Evolutionary conservation across 768 basidiomycete genomes (phyloP).

Genomic region (Russula earlei): DNA sequence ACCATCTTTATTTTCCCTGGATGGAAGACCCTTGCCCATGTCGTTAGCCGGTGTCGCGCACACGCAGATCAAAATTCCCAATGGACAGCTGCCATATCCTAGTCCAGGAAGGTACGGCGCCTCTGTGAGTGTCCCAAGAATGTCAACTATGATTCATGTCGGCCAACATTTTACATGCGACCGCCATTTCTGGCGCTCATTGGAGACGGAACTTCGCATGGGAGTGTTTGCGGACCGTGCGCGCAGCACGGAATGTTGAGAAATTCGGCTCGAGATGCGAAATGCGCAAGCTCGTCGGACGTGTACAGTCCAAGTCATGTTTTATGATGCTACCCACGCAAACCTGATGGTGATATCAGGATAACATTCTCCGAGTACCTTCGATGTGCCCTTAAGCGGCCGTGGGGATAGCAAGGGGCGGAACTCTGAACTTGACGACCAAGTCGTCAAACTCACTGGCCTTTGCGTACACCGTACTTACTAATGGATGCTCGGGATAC

Average conservation of each 20-base stretch:
- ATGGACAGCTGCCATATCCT: background rate
- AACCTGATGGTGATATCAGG: background rate
- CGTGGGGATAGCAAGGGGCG: constrained; percentile 36
- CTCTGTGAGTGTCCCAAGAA: background rate
- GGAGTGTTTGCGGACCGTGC: background rate
- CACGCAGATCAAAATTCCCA: background rate
- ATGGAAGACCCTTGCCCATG: background rate
- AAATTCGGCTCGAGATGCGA: constrained; percentile 2
- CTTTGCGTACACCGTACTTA: constrained; percentile 51
- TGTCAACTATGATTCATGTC: background rate
- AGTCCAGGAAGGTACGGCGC: background rate
- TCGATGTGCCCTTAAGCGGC: constrained; percentile 3
- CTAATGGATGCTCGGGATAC: constrained; percentile 61
- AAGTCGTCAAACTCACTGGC: constrained; percentile 53
- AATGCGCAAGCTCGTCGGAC: background rate
- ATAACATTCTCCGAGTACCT: background rate
- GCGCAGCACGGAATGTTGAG: background rate
- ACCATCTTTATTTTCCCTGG: background rate
- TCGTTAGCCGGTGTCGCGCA: background rate
- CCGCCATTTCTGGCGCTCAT: background rate
- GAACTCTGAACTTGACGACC: constrained; percentile 51
- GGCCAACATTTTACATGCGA: background rate
- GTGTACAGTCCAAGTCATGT: background rate
- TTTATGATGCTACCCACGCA: background rate
- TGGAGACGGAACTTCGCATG: background rate